Evolutionary conservation across 805 yeast species (phyloP), one percentile per base, ranked within the genome.

Genomic region (Ogataea pilisensis): DNA sequence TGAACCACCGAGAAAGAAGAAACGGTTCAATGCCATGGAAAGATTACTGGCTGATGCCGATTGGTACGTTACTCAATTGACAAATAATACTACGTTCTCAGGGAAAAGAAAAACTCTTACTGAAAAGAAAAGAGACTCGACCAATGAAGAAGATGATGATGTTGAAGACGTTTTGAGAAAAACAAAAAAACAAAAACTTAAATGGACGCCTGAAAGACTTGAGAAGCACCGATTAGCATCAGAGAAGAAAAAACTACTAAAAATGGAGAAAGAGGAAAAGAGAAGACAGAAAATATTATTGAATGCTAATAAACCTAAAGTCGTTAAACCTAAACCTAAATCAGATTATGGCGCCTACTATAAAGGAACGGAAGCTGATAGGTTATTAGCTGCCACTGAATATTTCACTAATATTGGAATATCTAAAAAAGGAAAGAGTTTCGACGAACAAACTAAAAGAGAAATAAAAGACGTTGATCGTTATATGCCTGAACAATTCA

Each of bases 1-100:
- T 9, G 29, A 27, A 21, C 9, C 27, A 3, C 7, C 12, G 9
- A 25, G 13, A 13, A 35, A n/a, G 20, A n/a, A 12, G 4, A 21
- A 24, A 13, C n/a, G 16, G 36, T 26, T 16, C n/a, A n/a, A 36
- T 3, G 30, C 9, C n/a, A 36, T 56, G 33, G 49, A 41, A 4
- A 31, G 31, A 28, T 40, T 55, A 7, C 21, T 58, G 12, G 58
- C 45, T 3, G 60, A 55, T 36, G 50, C 59, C 8, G 56, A 53
- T 29, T 60, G 65, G 65, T 58, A 57, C 37, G 45, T 50, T 22
- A 47, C 57, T 0, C 42, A 44, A 14, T 40, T 45, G 20, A 17
- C n/a, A n/a, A n/a, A n/a, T n/a, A n/a, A n/a, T n/a, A n/a, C n/a
- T n/a, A n/a, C n/a, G n/a, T n/a, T n/a, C n/a, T n/a, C n/a, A n/a